Base-by-base conservation (phyloP, 306 rosid genomes). In the Prunus fruticosa region DNA sequence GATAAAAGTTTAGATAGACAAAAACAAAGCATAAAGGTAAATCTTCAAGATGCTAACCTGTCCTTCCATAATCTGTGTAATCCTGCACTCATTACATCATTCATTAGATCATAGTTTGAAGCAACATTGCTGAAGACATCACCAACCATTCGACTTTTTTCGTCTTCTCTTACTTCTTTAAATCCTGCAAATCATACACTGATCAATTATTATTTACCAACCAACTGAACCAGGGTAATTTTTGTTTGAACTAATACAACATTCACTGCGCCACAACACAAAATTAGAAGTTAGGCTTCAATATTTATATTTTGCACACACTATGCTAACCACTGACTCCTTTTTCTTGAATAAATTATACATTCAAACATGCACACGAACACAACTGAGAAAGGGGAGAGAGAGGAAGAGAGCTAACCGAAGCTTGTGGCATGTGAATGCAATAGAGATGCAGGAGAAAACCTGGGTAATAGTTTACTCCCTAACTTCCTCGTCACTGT, bases 11-110 rank as follows among this genome's bases (percentile, higher is more conserved):
- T 10, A 7, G 34, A 38, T 20, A 58, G 25, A 46, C 8, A 10
- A 78, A 69, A 49, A 62, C 43, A 14, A 34, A 38, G 38, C 74
- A 71, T 12, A 20, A 81, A 61, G 58, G 18, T 3, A 77, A 15
- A 61, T 34, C 41, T 57, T 41, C 16, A 45, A 68, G 3, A 62
- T 58, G 30, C 60, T 28, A 77, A 92, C 99, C 93, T 95, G 41
- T 95, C 99, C 86, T 95, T 95, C 99, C 99, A 95, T 78, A 95
- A 75, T 88, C 99, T 88, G 65, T 95, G 99, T 71, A 95, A 83
- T 67, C 99, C 99, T 69, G 75, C 93, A 81, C 96, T 95, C 99
- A 92, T 95, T 53, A 92, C 77, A 84, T 95, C 99, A 72, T 95
- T 95, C 99, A 95, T 95, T 64, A 87, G 58, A 81, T 95, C 99